Base-by-base conservation (phyloP, 768 basidiomycete species). In the Piloderma croceum region DNA sequence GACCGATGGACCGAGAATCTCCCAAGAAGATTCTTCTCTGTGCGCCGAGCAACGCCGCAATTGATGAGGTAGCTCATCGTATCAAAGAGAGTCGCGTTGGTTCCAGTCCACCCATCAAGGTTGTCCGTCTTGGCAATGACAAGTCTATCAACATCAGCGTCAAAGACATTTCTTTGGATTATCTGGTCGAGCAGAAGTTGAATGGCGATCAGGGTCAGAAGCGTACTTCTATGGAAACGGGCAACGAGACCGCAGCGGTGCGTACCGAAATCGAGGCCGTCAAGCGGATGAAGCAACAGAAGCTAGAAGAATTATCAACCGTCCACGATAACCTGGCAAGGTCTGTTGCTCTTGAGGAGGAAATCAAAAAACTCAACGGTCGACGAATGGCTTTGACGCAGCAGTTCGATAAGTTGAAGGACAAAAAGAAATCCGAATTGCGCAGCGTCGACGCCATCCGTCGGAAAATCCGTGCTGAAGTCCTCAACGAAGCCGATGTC, bases 1-100 rank as follows among this genome's bases (percentile, higher is more conserved):
- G 58, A 24, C 62, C 63, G 11, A 57, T 58, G 22, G 72, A 73
- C 46, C 71, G 60, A 50, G 50, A 62, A n/a, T 63, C 74, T 1
- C 65, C 73, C 11, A 79, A 84, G 44, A 86, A 85, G 56, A 70
- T 98, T 31, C 74, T 99, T 13, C 70, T 99, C 25, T 99, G 96
- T 54, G 96, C 96, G 0, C 96, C 96, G 2, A 93, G 90, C 63
- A 99, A 99, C 61, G 96, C 96, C 13, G 96, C 96, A 19, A 93
- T 99, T 29, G 93, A 99, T 54, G 96, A 99, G 66, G 82, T 99
- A 13, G 88, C 90, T 6, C 74, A 78, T 51, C 83, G 96, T 29
- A 65, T 99, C 35, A 89, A 85, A 56, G 81, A 86, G 38, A 81
- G 85, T n/a, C 76, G 81, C 34, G 71, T 78, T 40, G 71, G 74